Evolutionary conservation across 352 stramenopile species (phyloP).

Genomic region (Lagenidium sp.): DNA sequence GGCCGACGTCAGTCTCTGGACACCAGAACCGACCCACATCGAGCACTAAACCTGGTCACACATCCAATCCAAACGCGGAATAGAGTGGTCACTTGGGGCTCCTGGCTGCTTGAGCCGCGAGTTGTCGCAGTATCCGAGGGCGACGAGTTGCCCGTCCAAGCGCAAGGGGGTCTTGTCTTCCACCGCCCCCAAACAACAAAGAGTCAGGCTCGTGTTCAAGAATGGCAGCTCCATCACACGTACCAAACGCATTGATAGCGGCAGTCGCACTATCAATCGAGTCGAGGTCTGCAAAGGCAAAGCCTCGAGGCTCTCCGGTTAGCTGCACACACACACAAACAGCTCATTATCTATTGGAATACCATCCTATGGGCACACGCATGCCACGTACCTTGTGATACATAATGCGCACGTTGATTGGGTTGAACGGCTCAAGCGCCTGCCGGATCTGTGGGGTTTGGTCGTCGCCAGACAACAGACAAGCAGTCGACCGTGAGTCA

Average conservation of each 20-base stretch:
- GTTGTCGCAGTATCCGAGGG: conserved; percentile 8
- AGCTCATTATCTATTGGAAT: too few species aligned
- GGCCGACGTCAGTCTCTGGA: too few species aligned
- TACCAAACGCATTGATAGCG: conserved; percentile 57
- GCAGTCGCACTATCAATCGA: conserved; percentile 37
- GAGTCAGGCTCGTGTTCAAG: too few species aligned
- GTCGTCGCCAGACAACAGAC: conserved; percentile 7
- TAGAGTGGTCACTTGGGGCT: background rate
- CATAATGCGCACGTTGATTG: conserved; percentile 39
- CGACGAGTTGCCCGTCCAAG: conserved; percentile 31
- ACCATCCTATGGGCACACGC: too few species aligned
- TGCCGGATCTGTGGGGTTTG: conserved; percentile 37
- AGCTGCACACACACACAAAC: too few species aligned
- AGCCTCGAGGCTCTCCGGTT: conserved; percentile 59
- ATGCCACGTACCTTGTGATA: conserved; percentile 53
- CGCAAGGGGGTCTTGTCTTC: conserved; percentile 42
- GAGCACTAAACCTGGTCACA: conserved; percentile 69
- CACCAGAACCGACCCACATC: too few species aligned
- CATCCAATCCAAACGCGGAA: conserved; percentile 43
- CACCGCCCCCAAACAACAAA: background rate
- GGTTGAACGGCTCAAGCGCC: conserved; percentile 37
- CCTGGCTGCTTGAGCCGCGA: background rate
- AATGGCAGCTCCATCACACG: background rate
- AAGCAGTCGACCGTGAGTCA: conserved; percentile 11
- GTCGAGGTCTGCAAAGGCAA: conserved; percentile 75